A percentile compares a stretch with the other conserved stretches of the same genome.
Evolutionary conservation across 345 rosid genomes (phyloP).

Genomic region (Abelmoschus esculentus): DNA sequence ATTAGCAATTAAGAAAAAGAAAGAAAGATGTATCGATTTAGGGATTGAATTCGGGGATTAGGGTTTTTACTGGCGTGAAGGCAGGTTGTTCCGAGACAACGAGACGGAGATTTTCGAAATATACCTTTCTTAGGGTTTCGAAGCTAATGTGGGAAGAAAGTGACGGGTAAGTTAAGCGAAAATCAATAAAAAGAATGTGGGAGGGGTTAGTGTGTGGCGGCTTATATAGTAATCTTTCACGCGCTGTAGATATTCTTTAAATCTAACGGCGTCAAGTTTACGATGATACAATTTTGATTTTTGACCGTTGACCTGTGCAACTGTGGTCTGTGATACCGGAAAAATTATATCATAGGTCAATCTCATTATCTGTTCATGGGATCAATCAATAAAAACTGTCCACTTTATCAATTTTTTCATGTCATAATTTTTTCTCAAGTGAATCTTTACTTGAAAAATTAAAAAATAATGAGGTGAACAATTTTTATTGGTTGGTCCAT

Average conservation of each 20-base stretch:
- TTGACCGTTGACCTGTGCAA: background rate
- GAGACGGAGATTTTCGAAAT: background rate
- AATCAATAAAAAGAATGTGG: background rate
- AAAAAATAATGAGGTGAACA: too few relatives aligned
- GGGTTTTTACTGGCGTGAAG: background rate
- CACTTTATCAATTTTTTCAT: too few relatives aligned
- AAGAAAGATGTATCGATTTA: background rate
- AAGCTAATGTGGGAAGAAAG: background rate
- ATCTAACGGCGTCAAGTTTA: background rate
- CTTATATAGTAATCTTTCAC: background rate
- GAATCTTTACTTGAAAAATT: too few relatives aligned
- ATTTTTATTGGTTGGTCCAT: too few relatives aligned
- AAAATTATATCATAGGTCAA: too few relatives aligned
- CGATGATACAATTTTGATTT: background rate
- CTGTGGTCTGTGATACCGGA: too few relatives aligned
- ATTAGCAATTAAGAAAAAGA: background rate
- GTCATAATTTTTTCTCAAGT: too few relatives aligned
- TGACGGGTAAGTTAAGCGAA: background rate
- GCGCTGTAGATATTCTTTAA: background rate
- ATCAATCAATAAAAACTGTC: too few relatives aligned
- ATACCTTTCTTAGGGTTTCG: background rate
- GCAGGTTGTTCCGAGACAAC: background rate
- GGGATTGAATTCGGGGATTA: background rate
- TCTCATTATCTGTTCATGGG: too few relatives aligned
- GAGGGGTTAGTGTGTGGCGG: background rate